A percentile compares a stretch with the other conserved stretches of the same genome.
phyloP scores from a whole-genome alignment of 345 rosid genomes.

The Clausena lansium region DNA sequence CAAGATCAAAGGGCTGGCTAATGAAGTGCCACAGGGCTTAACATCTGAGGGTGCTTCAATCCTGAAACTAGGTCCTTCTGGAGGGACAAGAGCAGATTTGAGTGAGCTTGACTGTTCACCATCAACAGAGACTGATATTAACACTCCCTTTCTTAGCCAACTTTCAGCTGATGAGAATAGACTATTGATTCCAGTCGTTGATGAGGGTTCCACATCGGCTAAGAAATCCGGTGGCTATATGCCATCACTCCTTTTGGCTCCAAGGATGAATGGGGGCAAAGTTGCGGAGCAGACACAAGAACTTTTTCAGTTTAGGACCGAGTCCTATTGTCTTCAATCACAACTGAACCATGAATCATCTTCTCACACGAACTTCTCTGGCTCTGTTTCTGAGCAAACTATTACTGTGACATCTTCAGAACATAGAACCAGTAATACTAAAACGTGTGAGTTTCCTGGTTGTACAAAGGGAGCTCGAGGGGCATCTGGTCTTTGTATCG shows the following conservation, averaged over 20 bases:
- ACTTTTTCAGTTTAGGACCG: constrained; percentile 38
- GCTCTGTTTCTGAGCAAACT: constrained; percentile 54
- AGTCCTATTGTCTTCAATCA: constrained; percentile 31
- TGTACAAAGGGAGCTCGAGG: constrained; percentile 92
- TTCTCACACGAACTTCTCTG: constrained; percentile 54
- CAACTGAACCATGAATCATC: constrained; percentile 55
- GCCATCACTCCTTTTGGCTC: constrained; percentile 79
- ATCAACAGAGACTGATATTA: constrained; percentile 35
- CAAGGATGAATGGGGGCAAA: constrained; percentile 42
- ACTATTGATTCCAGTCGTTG: constrained; percentile 55
- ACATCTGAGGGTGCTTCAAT: constrained; percentile 51
- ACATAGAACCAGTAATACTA: constrained; percentile 43
- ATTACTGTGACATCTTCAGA: constrained; percentile 51
- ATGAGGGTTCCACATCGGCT: constrained; percentile 93
- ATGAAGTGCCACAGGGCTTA: constrained; percentile 34
- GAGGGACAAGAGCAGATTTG: constrained; percentile 41
- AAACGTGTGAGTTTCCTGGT: constrained; percentile 74
- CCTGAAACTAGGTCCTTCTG: constrained; percentile 80
- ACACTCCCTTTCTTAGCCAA: constrained; percentile 25
- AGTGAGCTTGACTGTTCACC: constrained; percentile 50
- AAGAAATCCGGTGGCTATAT: constrained; percentile 90
- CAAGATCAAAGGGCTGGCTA: constrained; percentile 40
- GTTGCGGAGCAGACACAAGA: constrained; percentile 42
- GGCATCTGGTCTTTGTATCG: constrained; percentile 87
- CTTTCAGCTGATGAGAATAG: constrained; percentile 30